Percentiles rank a stretch among this genome's conserved stretches.
These are phyloP conservation scores for Eucalyptus erythrocorys DNA, from an alignment of 345 rosid genomes.

Conservation along the genomic window DNA sequence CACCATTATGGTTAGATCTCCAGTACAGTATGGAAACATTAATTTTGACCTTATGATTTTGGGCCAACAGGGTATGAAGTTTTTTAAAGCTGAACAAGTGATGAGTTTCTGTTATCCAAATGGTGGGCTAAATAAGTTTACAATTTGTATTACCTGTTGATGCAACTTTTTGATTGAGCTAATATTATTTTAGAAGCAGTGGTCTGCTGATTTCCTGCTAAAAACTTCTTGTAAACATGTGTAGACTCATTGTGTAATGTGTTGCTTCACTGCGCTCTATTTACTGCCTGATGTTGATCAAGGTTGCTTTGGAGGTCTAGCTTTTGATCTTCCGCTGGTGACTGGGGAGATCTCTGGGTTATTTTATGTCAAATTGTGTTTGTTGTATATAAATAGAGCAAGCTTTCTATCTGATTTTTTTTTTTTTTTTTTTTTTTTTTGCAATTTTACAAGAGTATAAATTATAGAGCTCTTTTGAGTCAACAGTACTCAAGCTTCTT, in stretches of 20 bases:
- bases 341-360: background rate
- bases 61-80: background rate
- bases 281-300: background rate
- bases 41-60: background rate
- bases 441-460: background rate
- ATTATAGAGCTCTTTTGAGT: background rate
- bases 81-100: background rate
- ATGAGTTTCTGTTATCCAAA: background rate
- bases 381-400: background rate
- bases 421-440: background rate
- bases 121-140: background rate
- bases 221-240: background rate
- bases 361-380: background rate
- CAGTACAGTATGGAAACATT: background rate
- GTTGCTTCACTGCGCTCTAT: background rate
- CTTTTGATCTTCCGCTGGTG: background rate
- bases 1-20: background rate
- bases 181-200: background rate
- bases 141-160: background rate
- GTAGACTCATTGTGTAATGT: background rate
- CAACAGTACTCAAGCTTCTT: background rate
- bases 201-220: background rate
- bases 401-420: background rate
- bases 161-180: background rate
- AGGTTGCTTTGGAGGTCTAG: background rate